Conservation (phyloP, 108 stramenopile species). For the Ochromonas danica region DNA sequence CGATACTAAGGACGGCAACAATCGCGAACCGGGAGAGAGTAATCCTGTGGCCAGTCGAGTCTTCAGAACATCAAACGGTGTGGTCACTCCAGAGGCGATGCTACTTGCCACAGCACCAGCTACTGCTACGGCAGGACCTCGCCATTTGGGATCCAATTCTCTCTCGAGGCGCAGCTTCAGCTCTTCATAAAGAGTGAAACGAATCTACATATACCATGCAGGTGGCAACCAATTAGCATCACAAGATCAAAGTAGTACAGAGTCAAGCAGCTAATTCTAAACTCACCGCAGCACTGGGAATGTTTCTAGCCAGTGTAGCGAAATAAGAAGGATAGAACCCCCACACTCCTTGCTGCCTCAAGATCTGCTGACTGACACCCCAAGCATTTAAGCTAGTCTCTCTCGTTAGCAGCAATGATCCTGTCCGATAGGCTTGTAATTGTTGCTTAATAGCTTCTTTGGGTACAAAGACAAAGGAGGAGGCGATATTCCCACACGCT, state of each 20-base stretch:
- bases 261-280: too few relatives aligned
- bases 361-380: constrained; percentile 35
- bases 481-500: constrained; percentile 66
- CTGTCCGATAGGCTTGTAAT: constrained; percentile 49
- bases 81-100: constrained; percentile 60
- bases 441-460: constrained; percentile 73
- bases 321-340: constrained; percentile 64
- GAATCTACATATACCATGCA: constrained; percentile 35
- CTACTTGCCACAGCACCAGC: constrained; percentile 68
- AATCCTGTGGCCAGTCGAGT: constrained; percentile 52
- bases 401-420: constrained; percentile 35
- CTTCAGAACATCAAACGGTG: constrained; percentile 70
- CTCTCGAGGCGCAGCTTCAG: too few relatives aligned
- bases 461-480: constrained; percentile 67
- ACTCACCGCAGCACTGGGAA: constrained; percentile 60
- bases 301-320: constrained; percentile 67
- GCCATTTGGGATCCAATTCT: too few relatives aligned
- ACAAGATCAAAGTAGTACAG: too few relatives aligned
- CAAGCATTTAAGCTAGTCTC: constrained; percentile 6
- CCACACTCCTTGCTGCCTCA: constrained; percentile 51
- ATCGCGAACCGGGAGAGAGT: constrained; percentile 34
- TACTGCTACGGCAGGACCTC: too few relatives aligned
- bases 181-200: constrained; percentile 70
- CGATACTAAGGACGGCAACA: constrained; percentile 25
- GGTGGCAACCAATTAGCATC: neutral